Percentiles rank a stretch among this genome's conserved stretches.
phyloP scores from a whole-genome alignment of 805 yeast species.

The Kazachstania kunashirensis region DNA sequence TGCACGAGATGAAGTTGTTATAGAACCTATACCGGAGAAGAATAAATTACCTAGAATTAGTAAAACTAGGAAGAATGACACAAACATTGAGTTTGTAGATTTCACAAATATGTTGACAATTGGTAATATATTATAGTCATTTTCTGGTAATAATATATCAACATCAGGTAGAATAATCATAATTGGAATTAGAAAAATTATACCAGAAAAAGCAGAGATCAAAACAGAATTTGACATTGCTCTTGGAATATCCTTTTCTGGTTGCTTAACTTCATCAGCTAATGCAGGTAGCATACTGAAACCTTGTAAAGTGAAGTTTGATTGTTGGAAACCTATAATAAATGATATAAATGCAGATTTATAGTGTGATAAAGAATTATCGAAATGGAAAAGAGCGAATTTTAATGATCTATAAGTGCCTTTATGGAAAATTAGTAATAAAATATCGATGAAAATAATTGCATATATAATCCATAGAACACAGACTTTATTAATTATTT shows the following conservation, averaged over 20 bases:
- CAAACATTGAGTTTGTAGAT: constrained; percentile 57
- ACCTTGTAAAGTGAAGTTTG: constrained; percentile 72
- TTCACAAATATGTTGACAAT: constrained; percentile 66
- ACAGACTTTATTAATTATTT: constrained; percentile 54
- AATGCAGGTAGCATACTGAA: constrained; percentile 74
- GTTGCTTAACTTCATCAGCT: constrained; percentile 71
- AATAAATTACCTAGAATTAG: constrained; percentile 59
- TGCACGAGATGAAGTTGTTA: constrained; percentile 75
- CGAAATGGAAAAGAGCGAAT: constrained; percentile 55
- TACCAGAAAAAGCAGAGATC: constrained; percentile 58
- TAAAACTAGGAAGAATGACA: constrained; percentile 59
- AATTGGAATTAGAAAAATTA: constrained; percentile 63
- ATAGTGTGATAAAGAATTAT: constrained; percentile 69
- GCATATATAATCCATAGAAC: constrained; percentile 71
- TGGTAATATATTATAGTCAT: constrained; percentile 59
- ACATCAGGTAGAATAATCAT: constrained; percentile 64
- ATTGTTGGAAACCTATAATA: constrained; percentile 66
- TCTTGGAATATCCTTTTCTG: constrained; percentile 65
- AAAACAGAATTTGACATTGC: constrained; percentile 60
- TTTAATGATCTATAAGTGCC: constrained; percentile 47
- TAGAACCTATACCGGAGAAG: constrained; percentile 70
- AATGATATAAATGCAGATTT: constrained; percentile 55
- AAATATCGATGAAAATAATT: constrained; percentile 54
- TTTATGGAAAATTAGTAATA: constrained; percentile 48
- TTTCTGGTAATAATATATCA: constrained; percentile 32